Evolutionary conservation across 2,329 filamentous ascomycete species (phyloP), one percentile per base, ranked within the genome.

Genomic region (Diaporthe citriasiana): DNA sequence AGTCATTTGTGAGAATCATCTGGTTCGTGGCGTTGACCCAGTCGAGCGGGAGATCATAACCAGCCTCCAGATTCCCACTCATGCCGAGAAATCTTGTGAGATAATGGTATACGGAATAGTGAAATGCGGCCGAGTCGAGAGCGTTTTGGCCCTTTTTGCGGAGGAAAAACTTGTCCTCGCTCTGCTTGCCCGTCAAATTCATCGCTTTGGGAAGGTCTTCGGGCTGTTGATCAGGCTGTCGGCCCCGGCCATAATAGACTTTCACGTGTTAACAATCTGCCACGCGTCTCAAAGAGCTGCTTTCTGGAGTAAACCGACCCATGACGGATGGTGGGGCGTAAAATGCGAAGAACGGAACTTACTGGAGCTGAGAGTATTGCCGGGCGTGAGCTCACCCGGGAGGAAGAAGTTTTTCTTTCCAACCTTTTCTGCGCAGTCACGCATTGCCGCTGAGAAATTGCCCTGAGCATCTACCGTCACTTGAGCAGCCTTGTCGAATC

Each of bases 401-500:
- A 92, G 84, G 78, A 91, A 90, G 79, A 93, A 93, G 78, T 93
- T 92, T 0, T 87, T 78, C 79, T 93, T 93, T 53, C 89, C 89
- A 50, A 88, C 82, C n/a, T 82, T 80, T 9, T 82, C 80, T 15
- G 91, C 91, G 79, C 91, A 93, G 53, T 87, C 82, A 47, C 91
- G 85, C 78, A 91, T 88, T 12, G 86, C 85, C 30, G 85, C 82
- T 30, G 89, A 91, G 79, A 89, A 92, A 65, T 89, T 86, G 6
- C 86, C 90, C 73, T 90, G 85, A 0, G 90, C 87, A 78, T 92
- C 91, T 13, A 92, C 86, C 0, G 91, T 92, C 27, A 90, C 87
- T 77, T 92, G 90, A 19, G 89, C 89, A 4, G 90, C 91, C 80
- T 93, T 93, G 81, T 93, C 91, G 80, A 91, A 91, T 71, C 91